Base-by-base conservation (phyloP, 139 green algal genomes). In the Chlamydomonas applanata region DNA sequence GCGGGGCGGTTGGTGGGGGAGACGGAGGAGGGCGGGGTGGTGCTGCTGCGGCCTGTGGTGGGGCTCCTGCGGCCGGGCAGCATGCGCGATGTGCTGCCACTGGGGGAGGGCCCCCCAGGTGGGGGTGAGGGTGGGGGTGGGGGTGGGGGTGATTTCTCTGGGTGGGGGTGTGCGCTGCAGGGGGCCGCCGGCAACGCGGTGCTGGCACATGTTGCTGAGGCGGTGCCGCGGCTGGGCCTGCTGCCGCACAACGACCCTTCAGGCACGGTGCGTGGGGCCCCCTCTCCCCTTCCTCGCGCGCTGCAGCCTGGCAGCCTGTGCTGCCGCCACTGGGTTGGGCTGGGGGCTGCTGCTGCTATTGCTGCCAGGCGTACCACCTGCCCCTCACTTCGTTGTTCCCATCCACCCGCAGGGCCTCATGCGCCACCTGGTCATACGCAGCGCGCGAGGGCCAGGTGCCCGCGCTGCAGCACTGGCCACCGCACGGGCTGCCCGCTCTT, bases 51-150 rank as follows among this genome's bases (percentile, higher is more conserved):
- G 74, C 62, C 44, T 65, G 44, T 40, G 19, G 62, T 91, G 44
- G 87, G 84, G 0, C 57, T 85, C 57, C 72, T 85, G 32, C 59
- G 60, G 13, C 75, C 76, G 0, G 79, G 79, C 27, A 75, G 29
- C 36, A 53, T 72, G 14, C 22, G 54, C 2, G 64, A 75, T 9
- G 78, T 92, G 24, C 46, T 89, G 73, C 82, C 85, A 0, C 75
- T 91, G 13, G 1, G 66, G 7, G 44, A 44, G 1, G 86, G 79
- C 74, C 25, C 29, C 52, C 7, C 35, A 32, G 49, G 62, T 70
- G 62, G n/a, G n/a, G n/a, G n/a, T n/a, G n/a, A n/a, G n/a, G n/a
- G n/a, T n/a, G n/a, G n/a, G n/a, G n/a, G n/a, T n/a, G n/a, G n/a
- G n/a, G n/a, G n/a, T n/a, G n/a, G n/a, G n/a, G n/a, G n/a, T n/a